Evolutionary conservation across 1,284 basidiomycete species (phyloP).

Genomic region (Rhodotorula sp.): DNA sequence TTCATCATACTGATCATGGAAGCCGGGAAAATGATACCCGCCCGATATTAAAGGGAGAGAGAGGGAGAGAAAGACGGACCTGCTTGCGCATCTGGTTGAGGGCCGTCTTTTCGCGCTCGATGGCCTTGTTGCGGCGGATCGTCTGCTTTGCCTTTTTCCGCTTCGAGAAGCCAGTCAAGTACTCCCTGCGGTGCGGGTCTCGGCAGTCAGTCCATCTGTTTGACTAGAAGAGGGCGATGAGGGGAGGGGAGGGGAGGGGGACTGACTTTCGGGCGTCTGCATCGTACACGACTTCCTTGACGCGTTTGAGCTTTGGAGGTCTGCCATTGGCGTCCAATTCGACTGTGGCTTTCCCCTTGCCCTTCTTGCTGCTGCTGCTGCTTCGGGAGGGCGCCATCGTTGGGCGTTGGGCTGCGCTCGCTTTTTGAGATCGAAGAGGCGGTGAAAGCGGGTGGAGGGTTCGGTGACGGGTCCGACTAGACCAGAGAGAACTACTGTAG

Average conservation of each 20-base stretch:
- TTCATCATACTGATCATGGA: no score
- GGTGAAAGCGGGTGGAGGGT: background rate
- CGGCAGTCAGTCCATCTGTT: no score
- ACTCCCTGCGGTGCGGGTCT: constrained; percentile 58
- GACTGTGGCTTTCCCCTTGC: background rate
- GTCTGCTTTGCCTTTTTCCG: constrained; percentile 74
- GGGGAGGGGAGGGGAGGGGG: constrained; percentile 10
- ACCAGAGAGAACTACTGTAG: background rate
- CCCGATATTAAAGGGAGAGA: no score
- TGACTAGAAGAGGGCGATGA: no score
- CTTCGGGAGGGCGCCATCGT: constrained; percentile 1
- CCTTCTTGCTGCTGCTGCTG: constrained; percentile 9
- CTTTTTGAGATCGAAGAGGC: background rate
- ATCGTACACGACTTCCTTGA: constrained; percentile 63
- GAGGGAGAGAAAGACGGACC: constrained; percentile 9
- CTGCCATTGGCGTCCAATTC: constrained; percentile 22
- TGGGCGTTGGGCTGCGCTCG: no score
- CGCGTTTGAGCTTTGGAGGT: constrained; percentile 32
- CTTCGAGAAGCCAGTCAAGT: constrained; percentile 81
- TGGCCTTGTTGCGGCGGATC: constrained; percentile 33
- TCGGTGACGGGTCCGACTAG: no score
- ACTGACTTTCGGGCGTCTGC: constrained; percentile 66
- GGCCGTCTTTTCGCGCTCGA: constrained; percentile 42
- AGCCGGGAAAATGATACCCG: no score
- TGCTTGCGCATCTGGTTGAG: constrained; percentile 32